Conservation (phyloP, 2,329 filamentous ascomycete species). For the Aspergillus pseudoviridinutans region DNA sequence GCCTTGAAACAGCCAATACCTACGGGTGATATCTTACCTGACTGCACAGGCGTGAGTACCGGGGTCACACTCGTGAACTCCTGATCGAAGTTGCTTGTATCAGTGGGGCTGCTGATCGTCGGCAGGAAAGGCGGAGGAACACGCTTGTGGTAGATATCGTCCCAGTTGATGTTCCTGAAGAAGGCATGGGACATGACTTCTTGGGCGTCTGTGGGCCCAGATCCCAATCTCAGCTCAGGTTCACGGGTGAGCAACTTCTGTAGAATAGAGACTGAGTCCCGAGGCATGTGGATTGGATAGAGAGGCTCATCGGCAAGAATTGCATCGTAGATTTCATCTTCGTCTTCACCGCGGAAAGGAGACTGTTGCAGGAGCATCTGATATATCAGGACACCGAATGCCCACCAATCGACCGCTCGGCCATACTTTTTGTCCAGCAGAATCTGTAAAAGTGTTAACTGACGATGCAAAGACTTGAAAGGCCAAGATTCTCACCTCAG, state of each 20-base stretch:
- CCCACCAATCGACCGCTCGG: conserved; percentile 98
- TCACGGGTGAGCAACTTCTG: conserved; percentile 96
- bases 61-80: conserved; percentile 98
- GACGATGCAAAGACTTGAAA: background rate
- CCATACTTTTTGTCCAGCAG: conserved; percentile 97
- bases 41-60: conserved; percentile 93
- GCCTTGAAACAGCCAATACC: background rate
- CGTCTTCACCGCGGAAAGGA: conserved; percentile 96
- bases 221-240: conserved; percentile 86
- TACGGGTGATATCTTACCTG: conserved; percentile 60
- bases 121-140: conserved; percentile 86
- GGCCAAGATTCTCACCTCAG: conserved; percentile 62
- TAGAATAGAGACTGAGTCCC: conserved; percentile 94
- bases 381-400: conserved; percentile 97
- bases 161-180: conserved; percentile 97
- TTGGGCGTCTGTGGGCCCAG: conserved; percentile 92
- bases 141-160: conserved; percentile 95
- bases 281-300: conserved; percentile 97
- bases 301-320: conserved; percentile 96
- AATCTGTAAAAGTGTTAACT: conserved; percentile 57
- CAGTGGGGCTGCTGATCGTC: conserved; percentile 82
- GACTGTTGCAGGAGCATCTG: conserved; percentile 99
- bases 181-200: conserved; percentile 99
- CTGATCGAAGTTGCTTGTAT: conserved; percentile 99
- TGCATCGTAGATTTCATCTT: conserved; percentile 98